Base-by-base conservation (phyloP, 1,284 basidiomycete genomes). In the Ustilago cynodontis region DNA sequence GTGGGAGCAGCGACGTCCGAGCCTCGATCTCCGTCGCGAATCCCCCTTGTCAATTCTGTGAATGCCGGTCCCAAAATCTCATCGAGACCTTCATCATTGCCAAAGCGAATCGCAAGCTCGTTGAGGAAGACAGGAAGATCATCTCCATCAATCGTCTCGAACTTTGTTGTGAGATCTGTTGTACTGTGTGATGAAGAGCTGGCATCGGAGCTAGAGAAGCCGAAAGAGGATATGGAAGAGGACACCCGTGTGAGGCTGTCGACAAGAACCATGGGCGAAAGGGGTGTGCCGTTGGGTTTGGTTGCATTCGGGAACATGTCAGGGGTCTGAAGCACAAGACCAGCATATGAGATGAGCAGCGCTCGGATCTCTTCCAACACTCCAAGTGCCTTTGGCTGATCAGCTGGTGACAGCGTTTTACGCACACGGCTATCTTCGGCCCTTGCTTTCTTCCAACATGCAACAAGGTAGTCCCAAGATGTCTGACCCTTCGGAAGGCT, bases 301-400 rank as follows among this genome's bases (percentile, higher is more conserved):
- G 58, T 31, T 10, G 63, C 37, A 39, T 80, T 82, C 53, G 94
- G 93, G 79, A 99, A 98, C 93, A 98, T 95, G 50, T 86, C 85
- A 0, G 95, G 93, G 71, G 95, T 94, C 86, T 96, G 94, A 10
- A 99, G 88, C 16, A 91, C 92, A 65, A 98, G 89, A 9, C 95
- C 95, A 14, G 92, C 90, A 86, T 99, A 99, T 59, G 93, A 94
- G 70, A 98, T 90, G 61, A 99, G 87, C 18, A 98, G 88, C 6
- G 50, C 41, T 3, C 78, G 74, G 22, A 78, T 67, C 47, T 79
- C 64, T 45, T 80, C 67, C 10, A 82, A 39, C 4, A 59, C 68
- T 2, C 55, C 41, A 7, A 65, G 24, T 13, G 71, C 78, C 59
- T 92, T 90, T 45, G 92, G 91, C 29, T 93, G 86, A 81, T 92